These are phyloP conservation scores for Pseudocercospora fuligena DNA, from an alignment of 2,329 filamentous ascomycete genomes.

Conservation along the genomic window DNA sequence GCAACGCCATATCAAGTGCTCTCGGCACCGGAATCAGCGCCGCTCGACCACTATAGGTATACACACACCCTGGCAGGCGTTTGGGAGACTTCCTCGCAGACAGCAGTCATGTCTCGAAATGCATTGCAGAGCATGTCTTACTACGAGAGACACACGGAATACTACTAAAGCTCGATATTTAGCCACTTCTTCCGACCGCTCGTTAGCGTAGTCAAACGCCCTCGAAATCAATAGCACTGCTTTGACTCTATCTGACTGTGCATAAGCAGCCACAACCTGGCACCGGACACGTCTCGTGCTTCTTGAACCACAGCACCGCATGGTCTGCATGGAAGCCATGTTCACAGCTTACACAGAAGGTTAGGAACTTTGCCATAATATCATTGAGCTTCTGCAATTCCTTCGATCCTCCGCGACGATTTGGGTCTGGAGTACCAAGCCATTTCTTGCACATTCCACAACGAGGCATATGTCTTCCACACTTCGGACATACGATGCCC, in stretches of 20 bases:
- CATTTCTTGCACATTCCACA: slow-evolving; percentile 67
- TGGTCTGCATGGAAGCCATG: slow-evolving; percentile 69
- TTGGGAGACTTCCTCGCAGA: too few species aligned
- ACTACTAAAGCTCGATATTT: background rate
- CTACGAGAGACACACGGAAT: too few species aligned
- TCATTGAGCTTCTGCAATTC: slow-evolving; percentile 43
- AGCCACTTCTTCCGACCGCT: background rate
- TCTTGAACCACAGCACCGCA: slow-evolving; percentile 65
- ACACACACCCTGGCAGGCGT: too few species aligned
- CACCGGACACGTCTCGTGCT: slow-evolving; percentile 60
- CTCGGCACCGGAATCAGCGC: too few species aligned
- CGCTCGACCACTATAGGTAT: too few species aligned
- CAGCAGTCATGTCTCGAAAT: too few species aligned
- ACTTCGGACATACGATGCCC: slow-evolving; percentile 63
- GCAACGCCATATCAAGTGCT: too few species aligned
- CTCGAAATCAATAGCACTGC: background rate
- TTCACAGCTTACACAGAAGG: slow-evolving; percentile 66
- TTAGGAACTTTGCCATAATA: slow-evolving; percentile 59
- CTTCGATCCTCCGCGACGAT: slow-evolving; percentile 38
- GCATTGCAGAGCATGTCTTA: too few species aligned
- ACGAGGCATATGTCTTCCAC: slow-evolving; percentile 65
- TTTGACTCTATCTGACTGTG: slow-evolving; percentile 20
- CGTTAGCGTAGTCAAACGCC: background rate
- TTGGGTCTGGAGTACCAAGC: slow-evolving; percentile 63
- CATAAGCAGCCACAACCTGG: slow-evolving; percentile 61